Conservation (phyloP, 306 rosid genomes). For the Fragaria nilgerrensis region DNA sequence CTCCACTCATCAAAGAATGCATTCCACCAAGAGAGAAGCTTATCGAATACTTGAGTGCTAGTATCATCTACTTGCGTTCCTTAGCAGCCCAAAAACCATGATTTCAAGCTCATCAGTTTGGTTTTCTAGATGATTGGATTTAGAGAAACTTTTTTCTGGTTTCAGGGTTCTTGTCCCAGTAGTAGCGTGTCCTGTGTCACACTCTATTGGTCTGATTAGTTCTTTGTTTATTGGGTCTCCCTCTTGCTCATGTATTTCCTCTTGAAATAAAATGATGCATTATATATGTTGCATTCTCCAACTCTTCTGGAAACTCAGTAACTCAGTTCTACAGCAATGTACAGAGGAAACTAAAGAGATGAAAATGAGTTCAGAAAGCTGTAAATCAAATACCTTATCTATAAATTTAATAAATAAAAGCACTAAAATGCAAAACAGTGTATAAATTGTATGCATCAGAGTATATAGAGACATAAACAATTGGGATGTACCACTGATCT, state of each 20-base stretch:
- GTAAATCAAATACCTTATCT: neutral
- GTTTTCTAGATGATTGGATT: neutral
- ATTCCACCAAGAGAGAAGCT: constrained; percentile 25
- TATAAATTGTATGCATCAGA: neutral
- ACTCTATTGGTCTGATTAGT: neutral
- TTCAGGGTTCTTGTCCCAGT: neutral
- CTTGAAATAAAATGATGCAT: neutral
- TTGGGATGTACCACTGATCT: neutral
- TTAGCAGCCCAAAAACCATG: constrained; percentile 2
- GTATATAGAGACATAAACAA: no score
- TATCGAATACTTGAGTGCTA: constrained; percentile 14
- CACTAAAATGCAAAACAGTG: neutral
- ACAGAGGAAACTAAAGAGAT: neutral
- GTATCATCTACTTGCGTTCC: constrained; percentile 38
- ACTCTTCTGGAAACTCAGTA: neutral
- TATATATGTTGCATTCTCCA: neutral
- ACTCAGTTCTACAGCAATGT: neutral
- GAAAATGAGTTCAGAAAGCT: neutral
- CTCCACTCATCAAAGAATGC: constrained; percentile 53
- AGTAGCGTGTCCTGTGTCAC: neutral
- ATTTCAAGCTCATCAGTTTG: constrained; percentile 2
- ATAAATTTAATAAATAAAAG: neutral
- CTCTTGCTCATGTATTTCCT: neutral
- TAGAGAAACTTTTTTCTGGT: neutral
- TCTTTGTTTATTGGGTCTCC: neutral